Percentiles rank a stretch among this genome's conserved stretches.
Conservation (phyloP, 2,329 filamentous ascomycete species). For the Chaetomium sp. region DNA sequence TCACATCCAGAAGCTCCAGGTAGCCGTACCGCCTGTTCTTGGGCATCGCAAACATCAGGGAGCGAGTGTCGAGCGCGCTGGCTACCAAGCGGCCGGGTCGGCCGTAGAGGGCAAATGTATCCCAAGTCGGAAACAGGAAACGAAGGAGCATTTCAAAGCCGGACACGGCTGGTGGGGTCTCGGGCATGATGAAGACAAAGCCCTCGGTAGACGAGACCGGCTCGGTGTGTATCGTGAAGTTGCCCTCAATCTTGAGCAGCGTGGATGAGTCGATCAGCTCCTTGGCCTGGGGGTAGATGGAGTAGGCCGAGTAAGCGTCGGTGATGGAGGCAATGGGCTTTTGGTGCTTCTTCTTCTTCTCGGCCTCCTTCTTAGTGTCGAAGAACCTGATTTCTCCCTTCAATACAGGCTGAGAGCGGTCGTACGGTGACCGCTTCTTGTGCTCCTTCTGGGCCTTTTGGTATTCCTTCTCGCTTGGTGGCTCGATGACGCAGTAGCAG, state of each 20-base stretch:
- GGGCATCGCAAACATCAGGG: constrained; percentile 97
- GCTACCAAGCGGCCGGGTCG: constrained; percentile 80
- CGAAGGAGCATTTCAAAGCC: constrained; percentile 94
- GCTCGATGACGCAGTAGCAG: constrained; percentile 92
- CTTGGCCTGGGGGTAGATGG: constrained; percentile 92
- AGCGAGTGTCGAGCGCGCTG: constrained; percentile 77
- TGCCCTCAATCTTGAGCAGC: constrained; percentile 86
- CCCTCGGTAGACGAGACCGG: constrained; percentile 77
- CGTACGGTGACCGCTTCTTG: constrained; percentile 78
- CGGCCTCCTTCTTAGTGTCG: constrained; percentile 65
- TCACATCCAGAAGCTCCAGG: constrained; percentile 80
- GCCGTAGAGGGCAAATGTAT: constrained; percentile 86
- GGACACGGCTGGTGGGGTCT: constrained; percentile 81
- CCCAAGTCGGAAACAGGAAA: constrained; percentile 89
- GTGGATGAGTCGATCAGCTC: constrained; percentile 91
- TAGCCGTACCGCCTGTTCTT: constrained; percentile 84
- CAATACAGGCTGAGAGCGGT: constrained; percentile 61
- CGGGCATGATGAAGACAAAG: constrained; percentile 97
- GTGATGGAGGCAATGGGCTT: constrained; percentile 86
- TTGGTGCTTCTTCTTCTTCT: constrained; percentile 79
- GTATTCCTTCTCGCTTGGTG: constrained; percentile 88
- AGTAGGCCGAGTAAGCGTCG: constrained; percentile 86
- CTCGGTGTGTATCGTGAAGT: constrained; percentile 77
- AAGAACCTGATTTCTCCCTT: constrained; percentile 95
- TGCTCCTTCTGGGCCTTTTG: constrained; percentile 75